phyloP scores from a whole-genome alignment of 352 stramenopile species.

The Phytophthora melonis region DNA sequence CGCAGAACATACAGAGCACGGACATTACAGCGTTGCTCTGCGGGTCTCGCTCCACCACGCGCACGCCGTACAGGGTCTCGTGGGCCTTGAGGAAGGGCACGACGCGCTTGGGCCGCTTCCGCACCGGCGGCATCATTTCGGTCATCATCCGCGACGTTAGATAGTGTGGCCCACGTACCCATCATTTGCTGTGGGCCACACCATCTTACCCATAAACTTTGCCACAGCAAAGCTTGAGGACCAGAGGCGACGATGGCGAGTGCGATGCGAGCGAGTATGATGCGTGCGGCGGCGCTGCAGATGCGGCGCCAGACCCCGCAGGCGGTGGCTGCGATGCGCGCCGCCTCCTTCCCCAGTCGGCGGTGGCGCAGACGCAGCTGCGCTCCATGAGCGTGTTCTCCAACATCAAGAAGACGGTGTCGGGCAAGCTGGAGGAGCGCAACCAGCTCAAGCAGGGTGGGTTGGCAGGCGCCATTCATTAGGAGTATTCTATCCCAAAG shows the following conservation, averaged over 20 bases:
- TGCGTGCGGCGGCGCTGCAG: constrained; percentile 46
- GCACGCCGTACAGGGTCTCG: constrained; percentile 38
- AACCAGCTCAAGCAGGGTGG: constrained; percentile 82
- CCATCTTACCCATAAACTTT: too few species aligned
- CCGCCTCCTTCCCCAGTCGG: constrained; percentile 1
- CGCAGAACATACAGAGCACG: constrained; percentile 41
- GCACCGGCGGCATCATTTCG: neutral
- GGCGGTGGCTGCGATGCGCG: constrained; percentile 6
- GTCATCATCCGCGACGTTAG: too few species aligned
- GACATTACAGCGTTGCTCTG: neutral
- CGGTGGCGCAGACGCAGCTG: constrained; percentile 39
- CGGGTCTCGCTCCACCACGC: constrained; percentile 22
- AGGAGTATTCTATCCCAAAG: neutral
- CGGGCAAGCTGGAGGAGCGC: constrained; percentile 82
- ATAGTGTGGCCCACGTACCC: too few species aligned
- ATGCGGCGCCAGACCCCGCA: constrained; percentile 29
- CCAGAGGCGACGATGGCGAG: constrained; percentile 53
- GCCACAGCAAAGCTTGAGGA: constrained; percentile 2
- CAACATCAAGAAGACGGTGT: constrained; percentile 76
- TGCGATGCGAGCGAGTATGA: constrained; percentile 44
- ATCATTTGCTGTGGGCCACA: too few species aligned
- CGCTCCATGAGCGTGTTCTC: constrained; percentile 81
- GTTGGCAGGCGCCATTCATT: too few species aligned
- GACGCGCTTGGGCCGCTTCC: constrained; percentile 29
- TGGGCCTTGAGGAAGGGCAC: constrained; percentile 34